A percentile compares a stretch with the other conserved stretches of the same genome.
phyloP scores from a whole-genome alignment of 768 basidiomycete genomes.

The Pleurotus tuoliensis region DNA sequence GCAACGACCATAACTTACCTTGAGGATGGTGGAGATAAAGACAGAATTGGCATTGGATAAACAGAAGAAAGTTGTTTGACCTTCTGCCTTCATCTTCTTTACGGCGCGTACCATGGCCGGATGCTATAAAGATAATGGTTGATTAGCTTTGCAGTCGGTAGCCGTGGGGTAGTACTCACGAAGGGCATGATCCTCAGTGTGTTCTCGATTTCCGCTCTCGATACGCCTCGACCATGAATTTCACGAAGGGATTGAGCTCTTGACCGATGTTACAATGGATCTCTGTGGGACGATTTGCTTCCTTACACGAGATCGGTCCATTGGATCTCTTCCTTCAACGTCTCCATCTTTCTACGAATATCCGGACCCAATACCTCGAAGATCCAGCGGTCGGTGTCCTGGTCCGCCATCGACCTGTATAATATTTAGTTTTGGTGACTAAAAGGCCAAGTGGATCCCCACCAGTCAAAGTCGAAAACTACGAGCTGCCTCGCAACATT shows the following conservation, averaged over 20 bases:
- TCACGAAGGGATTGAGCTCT: conserved; percentile 72
- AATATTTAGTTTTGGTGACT: neutral
- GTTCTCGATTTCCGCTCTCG: conserved; percentile 69
- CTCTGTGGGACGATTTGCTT: neutral
- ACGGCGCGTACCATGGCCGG: conserved; percentile 95
- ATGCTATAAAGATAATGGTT: conserved; percentile 51
- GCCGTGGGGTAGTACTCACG: conserved; percentile 40
- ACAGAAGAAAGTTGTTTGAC: conserved; percentile 77
- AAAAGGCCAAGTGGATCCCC: conserved; percentile 1
- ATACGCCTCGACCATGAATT: conserved; percentile 65
- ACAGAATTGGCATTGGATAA: conserved; percentile 93
- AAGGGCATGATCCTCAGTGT: conserved; percentile 83
- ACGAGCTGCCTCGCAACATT: conserved; percentile 59
- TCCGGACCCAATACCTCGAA: conserved; percentile 85
- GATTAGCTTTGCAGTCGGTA: too few relatives aligned
- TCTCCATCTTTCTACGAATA: conserved; percentile 78
- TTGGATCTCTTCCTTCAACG: conserved; percentile 57
- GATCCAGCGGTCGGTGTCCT: conserved; percentile 94
- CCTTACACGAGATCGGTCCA: conserved; percentile 96
- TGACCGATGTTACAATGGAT: conserved; percentile 9
- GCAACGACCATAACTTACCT: conserved; percentile 39
- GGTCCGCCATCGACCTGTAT: conserved; percentile 83
- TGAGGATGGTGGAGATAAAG: conserved; percentile 86
- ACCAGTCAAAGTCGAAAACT: conserved; percentile 98
- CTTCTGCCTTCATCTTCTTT: conserved; percentile 61